A percentile compares a stretch with the other conserved stretches of the same genome.
Evolutionary conservation across 2,329 filamentous ascomycete species (phyloP).

Genomic region (Sclerotinia glacialis): DNA sequence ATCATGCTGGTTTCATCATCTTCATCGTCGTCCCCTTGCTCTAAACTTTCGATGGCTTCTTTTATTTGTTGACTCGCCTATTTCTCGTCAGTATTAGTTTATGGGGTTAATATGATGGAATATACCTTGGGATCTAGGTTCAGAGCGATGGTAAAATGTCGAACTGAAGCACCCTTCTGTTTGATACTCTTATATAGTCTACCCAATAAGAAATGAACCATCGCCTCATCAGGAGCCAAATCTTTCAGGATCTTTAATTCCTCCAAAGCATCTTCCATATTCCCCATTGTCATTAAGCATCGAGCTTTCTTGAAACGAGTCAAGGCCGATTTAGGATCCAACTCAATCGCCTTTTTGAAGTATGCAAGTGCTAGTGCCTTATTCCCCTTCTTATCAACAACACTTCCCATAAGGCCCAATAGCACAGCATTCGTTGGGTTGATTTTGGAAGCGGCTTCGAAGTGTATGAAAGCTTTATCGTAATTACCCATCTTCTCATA

Average conservation of each 20-base stretch:
- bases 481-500: conserved; percentile 89
- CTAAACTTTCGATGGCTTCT: conserved; percentile 88
- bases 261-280: conserved; percentile 67
- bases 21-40: conserved; percentile 43
- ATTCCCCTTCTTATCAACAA: conserved; percentile 82
- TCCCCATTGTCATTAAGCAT: conserved; percentile 72
- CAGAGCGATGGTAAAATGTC: conserved; percentile 89
- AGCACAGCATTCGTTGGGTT: conserved; percentile 93
- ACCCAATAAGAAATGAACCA: conserved; percentile 91
- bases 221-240: conserved; percentile 88
- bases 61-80: conserved; percentile 93
- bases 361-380: conserved; percentile 81
- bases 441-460: conserved; percentile 80
- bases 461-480: conserved; percentile 88
- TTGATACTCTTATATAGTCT: conserved; percentile 73
- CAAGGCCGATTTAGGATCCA: conserved; percentile 77
- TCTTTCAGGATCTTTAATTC: conserved; percentile 89
- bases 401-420: conserved; percentile 86
- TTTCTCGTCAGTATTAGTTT: conserved; percentile 23
- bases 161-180: conserved; percentile 76
- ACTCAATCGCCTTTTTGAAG: conserved; percentile 76
- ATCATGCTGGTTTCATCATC: conserved; percentile 59
- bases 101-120: conserved; percentile 34
- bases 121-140: conserved; percentile 93
- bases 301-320: conserved; percentile 92